These are phyloP conservation scores for Rasamsonia emersonii DNA, from an alignment of 2,329 filamentous ascomycete species.

Conservation along the genomic window DNA sequence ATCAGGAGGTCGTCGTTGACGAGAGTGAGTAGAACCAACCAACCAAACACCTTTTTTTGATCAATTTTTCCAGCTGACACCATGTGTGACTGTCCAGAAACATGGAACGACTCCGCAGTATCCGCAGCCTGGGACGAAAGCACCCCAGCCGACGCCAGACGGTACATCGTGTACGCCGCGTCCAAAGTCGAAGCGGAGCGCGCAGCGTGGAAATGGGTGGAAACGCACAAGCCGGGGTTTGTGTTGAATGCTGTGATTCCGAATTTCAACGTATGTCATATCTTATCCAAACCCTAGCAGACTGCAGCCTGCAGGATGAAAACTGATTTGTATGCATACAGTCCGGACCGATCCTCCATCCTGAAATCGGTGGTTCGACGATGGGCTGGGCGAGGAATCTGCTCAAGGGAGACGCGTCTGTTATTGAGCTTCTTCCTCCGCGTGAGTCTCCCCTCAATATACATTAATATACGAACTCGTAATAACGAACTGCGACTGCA, in stretches of 20 bases:
- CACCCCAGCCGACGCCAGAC: constrained; percentile 19
- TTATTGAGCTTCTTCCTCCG: neutral
- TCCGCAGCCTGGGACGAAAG: constrained; percentile 11
- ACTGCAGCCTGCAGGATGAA: neutral
- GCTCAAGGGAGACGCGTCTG: constrained; percentile 2
- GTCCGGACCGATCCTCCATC: constrained; percentile 20
- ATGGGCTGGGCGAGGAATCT: constrained; percentile 3
- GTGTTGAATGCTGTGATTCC: constrained; percentile 29
- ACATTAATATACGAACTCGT: constrained; percentile 3
- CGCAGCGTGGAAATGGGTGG: constrained; percentile 37
- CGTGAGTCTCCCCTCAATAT: constrained; percentile 1
- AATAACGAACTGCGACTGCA: too few species aligned
- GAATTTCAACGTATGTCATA: constrained; percentile 22
- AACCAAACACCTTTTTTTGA: neutral
- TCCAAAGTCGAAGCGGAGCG: constrained; percentile 40
- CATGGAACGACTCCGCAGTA: constrained; percentile 2
- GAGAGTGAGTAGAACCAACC: neutral
- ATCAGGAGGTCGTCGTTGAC: constrained; percentile 13
- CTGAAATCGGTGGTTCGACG: constrained; percentile 9
- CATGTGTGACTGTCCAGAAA: constrained; percentile 4
- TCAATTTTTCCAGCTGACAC: neutral
- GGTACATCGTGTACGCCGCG: constrained; percentile 30
- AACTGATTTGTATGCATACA: neutral
- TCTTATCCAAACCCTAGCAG: too few species aligned
- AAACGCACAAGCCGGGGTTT: constrained; percentile 35